These are phyloP conservation scores for Candida sanyaensis DNA, from an alignment of 1,139 yeast species.

Conservation along the genomic window DNA sequence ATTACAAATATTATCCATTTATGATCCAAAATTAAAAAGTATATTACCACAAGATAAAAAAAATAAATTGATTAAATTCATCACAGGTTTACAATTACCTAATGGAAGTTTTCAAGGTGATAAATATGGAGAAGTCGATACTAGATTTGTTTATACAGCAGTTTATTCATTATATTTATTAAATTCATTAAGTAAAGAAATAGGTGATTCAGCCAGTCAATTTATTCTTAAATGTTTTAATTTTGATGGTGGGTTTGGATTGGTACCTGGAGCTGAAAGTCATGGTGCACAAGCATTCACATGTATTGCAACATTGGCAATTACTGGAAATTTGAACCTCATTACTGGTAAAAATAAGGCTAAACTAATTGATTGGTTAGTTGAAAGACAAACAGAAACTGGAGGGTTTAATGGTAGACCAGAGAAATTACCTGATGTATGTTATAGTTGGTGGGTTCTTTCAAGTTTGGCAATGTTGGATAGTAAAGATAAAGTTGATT, in stretches of 20 bases:
- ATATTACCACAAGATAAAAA: slow-evolving; percentile 21
- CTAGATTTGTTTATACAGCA: slow-evolving; percentile 86
- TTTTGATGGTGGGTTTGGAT: slow-evolving; percentile 95
- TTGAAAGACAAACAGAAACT: slow-evolving; percentile 78
- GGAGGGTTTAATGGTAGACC: slow-evolving; percentile 98
- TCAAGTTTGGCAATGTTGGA: slow-evolving; percentile 73
- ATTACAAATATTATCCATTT: slow-evolving; percentile 72
- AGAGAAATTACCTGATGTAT: slow-evolving; percentile 92
- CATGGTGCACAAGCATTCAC: slow-evolving; percentile 94
- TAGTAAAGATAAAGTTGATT: slow-evolving; percentile 74
- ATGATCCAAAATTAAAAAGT: slow-evolving; percentile 52
- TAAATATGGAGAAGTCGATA: slow-evolving; percentile 86
- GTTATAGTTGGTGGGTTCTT: slow-evolving; percentile 98
- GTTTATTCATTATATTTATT: slow-evolving; percentile 71
- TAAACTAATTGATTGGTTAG: slow-evolving; percentile 67
- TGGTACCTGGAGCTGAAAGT: slow-evolving; percentile 92
- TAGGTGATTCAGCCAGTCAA: slow-evolving; percentile 64
- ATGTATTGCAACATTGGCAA: slow-evolving; percentile 78
- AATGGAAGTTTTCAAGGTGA: slow-evolving; percentile 93
- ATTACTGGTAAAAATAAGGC: slow-evolving; percentile 41
- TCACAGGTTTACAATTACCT: slow-evolving; percentile 58
- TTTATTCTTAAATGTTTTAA: slow-evolving; percentile 75
- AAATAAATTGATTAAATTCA: slow-evolving; percentile 34
- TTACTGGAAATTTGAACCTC: slow-evolving; percentile 58
- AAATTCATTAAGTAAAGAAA: slow-evolving; percentile 58